Base-by-base conservation (phyloP, 169 alveolate species). In the Eimeria zaria region DNA sequence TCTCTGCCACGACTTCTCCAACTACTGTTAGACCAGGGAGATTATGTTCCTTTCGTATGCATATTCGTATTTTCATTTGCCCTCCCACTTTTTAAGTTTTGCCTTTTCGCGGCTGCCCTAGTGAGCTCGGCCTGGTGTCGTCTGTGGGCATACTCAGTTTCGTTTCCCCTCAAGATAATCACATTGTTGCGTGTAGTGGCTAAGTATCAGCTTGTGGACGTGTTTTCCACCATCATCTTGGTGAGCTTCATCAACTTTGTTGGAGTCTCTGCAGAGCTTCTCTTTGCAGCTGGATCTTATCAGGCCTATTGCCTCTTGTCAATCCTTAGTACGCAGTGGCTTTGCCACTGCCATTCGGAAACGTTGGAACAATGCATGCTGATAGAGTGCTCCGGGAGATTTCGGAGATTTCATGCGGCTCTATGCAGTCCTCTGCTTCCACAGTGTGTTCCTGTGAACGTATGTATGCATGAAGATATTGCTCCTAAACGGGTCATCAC, bases 141-240 rank as follows among this genome's bases (percentile, higher is more conserved):
- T 44, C 95, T 58, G 41, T 27, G 74, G 33, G 30, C 87, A 22
- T 33, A 30, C 39, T 64, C 71, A 39, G 95, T 22, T n/a, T 27
- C 71, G 22, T 41, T 69, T n/a, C 73, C 95, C 87, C 87, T 89
- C 9, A 69, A 60, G 39, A 78, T 64, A 30, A 27, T 55, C 67
- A 48, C 33, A 36, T 74, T 58, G 46, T 62, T 91, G 44, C 90
- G 46, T 33, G 73, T 91, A 41, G 16, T 91, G 6, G 67, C 80
- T 12, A 91, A 91, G 41, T 91, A 91, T 60, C 96, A 91, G 96
- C 81, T 91, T 46, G 96, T 91, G 46, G 84, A 91, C 67, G 96
- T 76, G 41, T 91, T 74, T 71, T 73, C 89, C 24, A 62, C 53
- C n/a, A n/a, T 60, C 36, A 39, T 91, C 55, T 64, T 91, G 83